Evolutionary conservation across 768 basidiomycete genomes (phyloP), one percentile per base, ranked within the genome.

Genomic region (Austroboletus festivus): DNA sequence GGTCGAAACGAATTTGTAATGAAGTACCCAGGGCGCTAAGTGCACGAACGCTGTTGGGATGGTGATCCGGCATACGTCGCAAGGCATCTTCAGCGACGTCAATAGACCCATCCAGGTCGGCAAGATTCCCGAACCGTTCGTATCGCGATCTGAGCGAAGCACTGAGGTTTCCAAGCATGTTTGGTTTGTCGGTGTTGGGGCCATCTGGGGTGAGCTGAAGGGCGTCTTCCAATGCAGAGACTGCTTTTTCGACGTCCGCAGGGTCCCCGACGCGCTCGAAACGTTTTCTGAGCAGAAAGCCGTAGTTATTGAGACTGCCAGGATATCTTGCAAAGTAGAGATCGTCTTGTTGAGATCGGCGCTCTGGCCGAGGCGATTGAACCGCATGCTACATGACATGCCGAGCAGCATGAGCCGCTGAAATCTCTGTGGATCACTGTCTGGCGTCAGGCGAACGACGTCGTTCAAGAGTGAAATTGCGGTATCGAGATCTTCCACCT

Each of bases 31-130:
- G 44, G 26, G 34, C 20, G n/a, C 23, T 19, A 15, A 45, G 28
- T 13, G 44, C 21, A n/a, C 44, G 44, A 12, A 19, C 13, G 11
- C 16, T 37, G 16, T 42, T 13, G 11, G 50, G 42, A 24, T 43
- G 37, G 26, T 53, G n/a, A 26, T 47, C n/a, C 31, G 45, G 23
- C 16, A 34, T 34, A 31, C 37, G 44, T 37, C 24, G 38, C 33
- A 44, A 12, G 12, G 21, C 46, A 37, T 44, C 44, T 22, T 47
- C 41, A 22, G 37, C 24, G n/a, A 47, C 42, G 21, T 28, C 39
- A 30, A 65, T 59, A 13, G 60, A 56, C 44, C 52, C 52, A 9
- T 60, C 41, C 23, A 65, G 37, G 37, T 60, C 54, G 15, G 34
- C 45, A 16, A 23, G 19, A 26, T 48, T 19, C 10, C 42, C 16